These are phyloP conservation scores for Aspergillus versicolor DNA, from an alignment of 2,329 filamentous ascomycete species.

Conservation along the genomic window DNA sequence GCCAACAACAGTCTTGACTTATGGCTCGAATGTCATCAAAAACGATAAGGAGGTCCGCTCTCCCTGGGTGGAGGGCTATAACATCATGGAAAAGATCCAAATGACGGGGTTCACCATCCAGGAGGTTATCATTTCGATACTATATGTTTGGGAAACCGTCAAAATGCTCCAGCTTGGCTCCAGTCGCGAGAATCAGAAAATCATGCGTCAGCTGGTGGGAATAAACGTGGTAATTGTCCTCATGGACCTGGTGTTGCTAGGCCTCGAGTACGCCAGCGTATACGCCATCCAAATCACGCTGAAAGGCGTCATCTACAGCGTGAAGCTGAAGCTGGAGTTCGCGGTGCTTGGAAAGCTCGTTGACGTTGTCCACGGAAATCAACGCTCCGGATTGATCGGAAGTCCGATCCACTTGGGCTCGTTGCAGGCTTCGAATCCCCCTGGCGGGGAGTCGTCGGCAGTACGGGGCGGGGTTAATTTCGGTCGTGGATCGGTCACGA, in stretches of 20 bases:
- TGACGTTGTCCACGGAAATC: conserved; percentile 34
- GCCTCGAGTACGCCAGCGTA: conserved; percentile 41
- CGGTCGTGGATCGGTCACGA: conserved; percentile 2
- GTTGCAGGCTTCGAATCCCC: conserved; percentile 11
- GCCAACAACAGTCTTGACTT: conserved; percentile 56
- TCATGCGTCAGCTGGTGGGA: conserved; percentile 47
- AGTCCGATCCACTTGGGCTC: conserved; percentile 21
- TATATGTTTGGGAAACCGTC: conserved; percentile 57
- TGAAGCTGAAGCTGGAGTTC: conserved; percentile 55
- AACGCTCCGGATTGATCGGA: conserved; percentile 18
- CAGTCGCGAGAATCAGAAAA: conserved; percentile 28
- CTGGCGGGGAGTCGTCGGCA: conserved; percentile 5
- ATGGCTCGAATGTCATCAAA: conserved; percentile 37
- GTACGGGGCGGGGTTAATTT: conserved; percentile 6
- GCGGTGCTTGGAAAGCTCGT: conserved; percentile 53
- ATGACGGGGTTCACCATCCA: conserved; percentile 48
- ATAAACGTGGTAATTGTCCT: conserved; percentile 49
- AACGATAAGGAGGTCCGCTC: not conserved
- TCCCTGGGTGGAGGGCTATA: conserved; percentile 37
- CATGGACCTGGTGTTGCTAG: conserved; percentile 46
- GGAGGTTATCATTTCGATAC: conserved; percentile 46
- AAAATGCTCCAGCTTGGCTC: conserved; percentile 42
- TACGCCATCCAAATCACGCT: conserved; percentile 42
- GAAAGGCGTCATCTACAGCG: conserved; percentile 41
- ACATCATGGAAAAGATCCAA: conserved; percentile 48